phyloP scores from a whole-genome alignment of 202 grass and related monocot genomes.

The Schoenoplectus tabernaemontani region DNA sequence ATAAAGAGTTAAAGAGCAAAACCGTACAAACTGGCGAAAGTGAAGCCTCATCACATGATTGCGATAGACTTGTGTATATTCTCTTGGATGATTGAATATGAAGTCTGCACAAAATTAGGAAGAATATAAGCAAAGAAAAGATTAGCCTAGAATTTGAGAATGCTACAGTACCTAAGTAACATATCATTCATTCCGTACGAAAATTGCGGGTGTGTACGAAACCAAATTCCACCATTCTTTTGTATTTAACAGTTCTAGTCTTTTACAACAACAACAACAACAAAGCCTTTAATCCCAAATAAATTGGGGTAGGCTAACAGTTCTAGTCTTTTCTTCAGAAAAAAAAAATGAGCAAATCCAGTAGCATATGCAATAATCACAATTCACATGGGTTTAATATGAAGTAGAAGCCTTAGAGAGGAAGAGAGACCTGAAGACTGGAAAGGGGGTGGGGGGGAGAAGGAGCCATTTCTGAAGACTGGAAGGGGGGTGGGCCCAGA shows the following conservation, averaged over 20 bases:
- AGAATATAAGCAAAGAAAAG: neutral
- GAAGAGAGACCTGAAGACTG: neutral
- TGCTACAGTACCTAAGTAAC: neutral
- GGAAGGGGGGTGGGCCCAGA: constrained; percentile 4
- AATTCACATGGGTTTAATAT: too few relatives aligned
- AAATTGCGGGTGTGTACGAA: neutral
- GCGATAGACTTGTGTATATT: constrained; percentile 40
- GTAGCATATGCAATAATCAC: neutral
- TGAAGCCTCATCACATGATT: constrained; percentile 42
- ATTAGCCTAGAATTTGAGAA: neutral
- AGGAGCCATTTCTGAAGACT: constrained; percentile 18
- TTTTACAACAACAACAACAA: too few relatives aligned
- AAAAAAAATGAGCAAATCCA: neutral
- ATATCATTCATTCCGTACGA: neutral
- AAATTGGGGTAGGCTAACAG: too few relatives aligned
- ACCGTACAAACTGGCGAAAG: neutral
- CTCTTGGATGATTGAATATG: constrained; percentile 33
- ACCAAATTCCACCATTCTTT: neutral
- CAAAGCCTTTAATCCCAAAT: too few relatives aligned
- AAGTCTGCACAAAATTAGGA: constrained; percentile 36
- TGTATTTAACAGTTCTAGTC: neutral
- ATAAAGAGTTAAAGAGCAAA: neutral
- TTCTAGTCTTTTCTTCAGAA: neutral
- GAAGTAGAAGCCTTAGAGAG: neutral
- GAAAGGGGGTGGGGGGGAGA: constrained; percentile 17